phyloP scores from a whole-genome alignment of 1,139 yeast species.

The Sugiyamaella pinicola region DNA sequence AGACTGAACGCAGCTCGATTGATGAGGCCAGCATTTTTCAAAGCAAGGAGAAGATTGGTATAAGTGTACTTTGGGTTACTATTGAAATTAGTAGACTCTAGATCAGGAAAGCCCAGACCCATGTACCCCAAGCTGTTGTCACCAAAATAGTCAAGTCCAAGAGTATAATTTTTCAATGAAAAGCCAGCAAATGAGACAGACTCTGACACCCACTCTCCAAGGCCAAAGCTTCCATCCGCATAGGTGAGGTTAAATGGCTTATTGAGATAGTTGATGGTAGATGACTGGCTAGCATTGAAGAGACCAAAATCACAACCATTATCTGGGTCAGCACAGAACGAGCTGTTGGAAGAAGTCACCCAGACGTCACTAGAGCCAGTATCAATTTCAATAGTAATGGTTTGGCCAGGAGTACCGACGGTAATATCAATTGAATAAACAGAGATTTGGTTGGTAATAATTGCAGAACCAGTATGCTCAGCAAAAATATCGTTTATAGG shows the following conservation, averaged over 20 bases:
- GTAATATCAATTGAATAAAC: constrained; percentile 30
- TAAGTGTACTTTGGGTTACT: constrained; percentile 32
- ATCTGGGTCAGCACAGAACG: constrained; percentile 24
- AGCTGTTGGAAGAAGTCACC: constrained; percentile 39
- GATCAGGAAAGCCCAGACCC: constrained; percentile 30
- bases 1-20: constrained; percentile 55
- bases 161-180: constrained; percentile 18
- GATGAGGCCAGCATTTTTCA: constrained; percentile 54
- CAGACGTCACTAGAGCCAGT: constrained; percentile 55
- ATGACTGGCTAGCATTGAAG: constrained; percentile 21
- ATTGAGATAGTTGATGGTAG: constrained; percentile 21
- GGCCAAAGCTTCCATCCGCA: constrained; percentile 39
- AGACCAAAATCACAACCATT: constrained; percentile 25
- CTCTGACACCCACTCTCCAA: constrained; percentile 55
- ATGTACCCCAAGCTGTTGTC: constrained; percentile 19
- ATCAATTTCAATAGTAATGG: constrained; percentile 40
- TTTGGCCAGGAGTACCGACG: constrained; percentile 36
- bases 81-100: constrained; percentile 23
- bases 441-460: not conserved
- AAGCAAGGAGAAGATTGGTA: constrained; percentile 50
- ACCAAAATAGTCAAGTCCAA: constrained; percentile 24
- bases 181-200: constrained; percentile 36
- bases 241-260: constrained; percentile 28
- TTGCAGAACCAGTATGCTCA: constrained; percentile 5
- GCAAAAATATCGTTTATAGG: constrained; percentile 2